Evolutionary conservation across 2,329 filamentous ascomycete genomes (phyloP).

Genomic region (Aspergillus pseudonomiae): DNA sequence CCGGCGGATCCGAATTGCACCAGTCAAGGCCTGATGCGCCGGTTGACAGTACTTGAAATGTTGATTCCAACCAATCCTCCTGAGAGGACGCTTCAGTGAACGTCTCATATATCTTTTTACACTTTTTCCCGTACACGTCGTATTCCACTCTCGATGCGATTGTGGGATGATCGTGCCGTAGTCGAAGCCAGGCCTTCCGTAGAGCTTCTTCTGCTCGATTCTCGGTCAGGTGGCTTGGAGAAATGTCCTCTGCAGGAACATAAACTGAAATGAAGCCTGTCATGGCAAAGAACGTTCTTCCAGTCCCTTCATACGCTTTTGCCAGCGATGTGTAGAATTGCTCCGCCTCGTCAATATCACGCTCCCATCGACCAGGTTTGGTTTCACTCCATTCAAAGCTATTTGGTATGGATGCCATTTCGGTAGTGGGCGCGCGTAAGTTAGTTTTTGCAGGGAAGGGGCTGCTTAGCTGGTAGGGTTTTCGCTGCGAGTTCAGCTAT

Average conservation of each 20-base stretch:
- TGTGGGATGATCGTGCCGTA: conserved; percentile 29
- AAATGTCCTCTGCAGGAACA: background rate
- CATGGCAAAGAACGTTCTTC: conserved; percentile 48
- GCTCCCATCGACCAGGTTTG: conserved; percentile 25
- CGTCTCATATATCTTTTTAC: conserved; percentile 26
- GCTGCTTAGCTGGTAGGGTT: background rate
- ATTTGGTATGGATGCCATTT: background rate
- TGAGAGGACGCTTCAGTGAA: background rate
- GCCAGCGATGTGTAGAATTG: conserved; percentile 44
- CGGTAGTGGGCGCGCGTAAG: background rate
- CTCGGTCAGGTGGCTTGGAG: background rate
- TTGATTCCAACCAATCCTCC: conserved; percentile 21
- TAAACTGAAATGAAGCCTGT: conserved; percentile 41
- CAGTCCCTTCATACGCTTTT: conserved; percentile 39
- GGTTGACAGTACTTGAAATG: conserved; percentile 20
- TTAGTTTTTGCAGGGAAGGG: too few species aligned
- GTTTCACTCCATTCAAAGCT: conserved; percentile 11
- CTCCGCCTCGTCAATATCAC: conserved; percentile 45
- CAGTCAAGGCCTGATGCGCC: conserved; percentile 23
- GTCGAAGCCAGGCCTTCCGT: conserved; percentile 24
- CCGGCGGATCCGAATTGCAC: conserved; percentile 30
- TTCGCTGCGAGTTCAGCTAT: background rate
- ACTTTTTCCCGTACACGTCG: conserved; percentile 13
- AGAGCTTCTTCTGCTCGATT: conserved; percentile 15
- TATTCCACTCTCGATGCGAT: conserved; percentile 28